Evolutionary conservation across 164 flowering plant species (phyloP).

Genomic region (Saururus chinensis): DNA sequence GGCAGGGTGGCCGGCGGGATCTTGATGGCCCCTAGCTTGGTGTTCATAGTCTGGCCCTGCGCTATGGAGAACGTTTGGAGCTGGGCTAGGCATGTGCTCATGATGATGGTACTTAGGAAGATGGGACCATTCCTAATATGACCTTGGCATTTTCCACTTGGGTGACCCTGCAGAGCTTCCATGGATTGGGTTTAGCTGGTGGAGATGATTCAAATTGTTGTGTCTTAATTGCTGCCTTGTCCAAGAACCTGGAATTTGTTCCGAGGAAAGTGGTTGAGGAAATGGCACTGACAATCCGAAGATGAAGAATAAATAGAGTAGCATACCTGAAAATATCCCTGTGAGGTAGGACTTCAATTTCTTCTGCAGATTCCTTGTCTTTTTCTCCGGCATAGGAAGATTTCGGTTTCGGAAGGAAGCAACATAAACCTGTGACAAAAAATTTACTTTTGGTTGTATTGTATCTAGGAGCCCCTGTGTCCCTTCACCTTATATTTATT

Average conservation of each 20-base stretch:
- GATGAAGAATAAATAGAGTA: not conserved
- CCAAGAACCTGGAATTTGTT: slow-evolving; percentile 27
- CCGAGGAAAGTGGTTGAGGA: not conserved
- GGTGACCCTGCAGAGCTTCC: slow-evolving; percentile 42
- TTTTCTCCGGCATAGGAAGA: slow-evolving; percentile 28
- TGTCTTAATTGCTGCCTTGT: slow-evolving; percentile 39
- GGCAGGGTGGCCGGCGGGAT: slow-evolving; percentile 51
- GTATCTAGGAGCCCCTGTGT: too few relatives aligned
- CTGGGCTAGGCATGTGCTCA: slow-evolving; percentile 57
- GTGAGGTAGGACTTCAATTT: slow-evolving; percentile 46
- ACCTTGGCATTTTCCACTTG: slow-evolving; percentile 54
- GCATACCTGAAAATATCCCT: slow-evolving; percentile 38
- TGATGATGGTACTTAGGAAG: slow-evolving; percentile 39
- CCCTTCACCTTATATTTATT: too few relatives aligned
- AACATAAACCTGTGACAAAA: slow-evolving; percentile 41
- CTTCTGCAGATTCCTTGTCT: slow-evolving; percentile 35
- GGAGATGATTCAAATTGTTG: not conserved
- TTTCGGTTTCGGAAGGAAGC: slow-evolving; percentile 50
- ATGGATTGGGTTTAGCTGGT: slow-evolving; percentile 24
- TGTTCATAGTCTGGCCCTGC: slow-evolving; percentile 51
- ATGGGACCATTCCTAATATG: slow-evolving; percentile 32
- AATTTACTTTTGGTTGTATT: too few relatives aligned
- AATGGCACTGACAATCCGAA: too few relatives aligned
- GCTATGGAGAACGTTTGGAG: slow-evolving; percentile 54
- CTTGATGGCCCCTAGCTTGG: slow-evolving; percentile 20